Conservation (phyloP, 176 grass and related monocot species). For the Phoenix dactylifera region DNA sequence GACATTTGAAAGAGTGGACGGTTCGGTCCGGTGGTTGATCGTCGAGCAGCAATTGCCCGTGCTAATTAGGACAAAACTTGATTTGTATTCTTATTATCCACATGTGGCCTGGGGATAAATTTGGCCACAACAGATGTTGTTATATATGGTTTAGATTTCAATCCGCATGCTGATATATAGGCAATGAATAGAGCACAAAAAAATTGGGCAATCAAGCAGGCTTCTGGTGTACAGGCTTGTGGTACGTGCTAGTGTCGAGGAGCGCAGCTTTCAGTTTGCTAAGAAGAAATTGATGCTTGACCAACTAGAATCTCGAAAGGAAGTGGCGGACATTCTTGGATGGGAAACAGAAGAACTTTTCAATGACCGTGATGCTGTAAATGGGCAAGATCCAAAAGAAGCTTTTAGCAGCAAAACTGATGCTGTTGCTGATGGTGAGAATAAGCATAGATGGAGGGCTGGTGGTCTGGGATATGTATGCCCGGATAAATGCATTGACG, state of each 20-base stretch:
- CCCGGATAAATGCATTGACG: conserved; percentile 76
- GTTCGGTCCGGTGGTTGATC: conserved; percentile 82
- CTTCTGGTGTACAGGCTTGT: conserved; percentile 98
- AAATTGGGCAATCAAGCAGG: conserved; percentile 93
- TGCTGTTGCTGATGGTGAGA: conserved; percentile 44
- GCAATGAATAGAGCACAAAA: conserved; percentile 99
- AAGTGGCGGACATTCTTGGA: conserved; percentile 95
- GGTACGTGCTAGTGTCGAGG: conserved; percentile 93
- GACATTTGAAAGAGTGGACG: conserved; percentile 95
- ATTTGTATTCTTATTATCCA: conserved; percentile 98
- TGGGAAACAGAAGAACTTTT: conserved; percentile 99
- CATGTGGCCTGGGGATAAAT: conserved; percentile 98
- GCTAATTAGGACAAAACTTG: conserved; percentile 93
- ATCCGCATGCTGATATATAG: conserved; percentile 99
- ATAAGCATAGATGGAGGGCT: conserved; percentile 71
- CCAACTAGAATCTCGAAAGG: conserved; percentile 90
- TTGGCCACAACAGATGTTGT: conserved; percentile 96
- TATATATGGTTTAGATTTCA: conserved; percentile 99
- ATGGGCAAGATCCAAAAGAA: no score
- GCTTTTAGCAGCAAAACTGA: conserved; percentile 35
- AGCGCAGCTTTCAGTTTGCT: conserved; percentile 93
- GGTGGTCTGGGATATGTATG: conserved; percentile 96
- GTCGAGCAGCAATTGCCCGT: conserved; percentile 78
- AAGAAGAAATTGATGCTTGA: conserved; percentile 99
- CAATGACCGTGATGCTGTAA: conserved; percentile 41